These are phyloP conservation scores for Wakefieldia striispora DNA, from an alignment of 768 basidiomycete species.

Conservation along the genomic window DNA sequence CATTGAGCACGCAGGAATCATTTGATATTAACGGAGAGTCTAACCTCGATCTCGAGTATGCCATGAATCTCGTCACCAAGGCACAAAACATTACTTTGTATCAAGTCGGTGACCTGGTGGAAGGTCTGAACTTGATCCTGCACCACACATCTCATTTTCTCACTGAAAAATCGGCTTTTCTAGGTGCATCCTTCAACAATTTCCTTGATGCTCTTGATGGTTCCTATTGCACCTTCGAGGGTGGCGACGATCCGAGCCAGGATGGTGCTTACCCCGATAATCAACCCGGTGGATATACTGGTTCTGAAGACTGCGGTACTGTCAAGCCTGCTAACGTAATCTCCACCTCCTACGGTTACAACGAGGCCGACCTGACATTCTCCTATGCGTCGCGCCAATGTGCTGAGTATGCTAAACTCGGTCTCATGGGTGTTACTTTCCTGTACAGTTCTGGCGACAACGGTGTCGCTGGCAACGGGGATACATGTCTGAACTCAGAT, in stretches of 20 bases:
- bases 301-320: conserved; percentile 35
- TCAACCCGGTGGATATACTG: conserved; percentile 36
- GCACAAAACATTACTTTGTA: conserved; percentile 37
- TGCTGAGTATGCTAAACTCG: conserved; percentile 48
- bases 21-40: conserved; percentile 59
- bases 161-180: not conserved
- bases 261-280: conserved; percentile 45
- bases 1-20: conserved; percentile 39
- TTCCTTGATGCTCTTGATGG: conserved; percentile 45
- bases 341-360: conserved; percentile 39
- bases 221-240: conserved; percentile 43
- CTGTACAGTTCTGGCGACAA: conserved; percentile 41
- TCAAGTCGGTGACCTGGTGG: conserved; percentile 38
- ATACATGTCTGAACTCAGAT: conserved; percentile 39
- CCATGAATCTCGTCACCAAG: conserved; percentile 44
- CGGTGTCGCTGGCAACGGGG: conserved; percentile 38
- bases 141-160: not conserved
- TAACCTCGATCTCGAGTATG: conserved; percentile 71
- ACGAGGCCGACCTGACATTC: conserved; percentile 37
- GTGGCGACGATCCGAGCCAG: conserved; percentile 40
- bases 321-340: conserved; percentile 40
- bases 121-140: conserved; percentile 22
- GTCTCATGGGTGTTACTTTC: conserved; percentile 47
- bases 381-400: conserved; percentile 44
- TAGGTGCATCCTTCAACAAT: conserved; percentile 44